Base-by-base conservation (phyloP, 1,284 basidiomycete genomes). In the Fistulinella staudtii region DNA sequence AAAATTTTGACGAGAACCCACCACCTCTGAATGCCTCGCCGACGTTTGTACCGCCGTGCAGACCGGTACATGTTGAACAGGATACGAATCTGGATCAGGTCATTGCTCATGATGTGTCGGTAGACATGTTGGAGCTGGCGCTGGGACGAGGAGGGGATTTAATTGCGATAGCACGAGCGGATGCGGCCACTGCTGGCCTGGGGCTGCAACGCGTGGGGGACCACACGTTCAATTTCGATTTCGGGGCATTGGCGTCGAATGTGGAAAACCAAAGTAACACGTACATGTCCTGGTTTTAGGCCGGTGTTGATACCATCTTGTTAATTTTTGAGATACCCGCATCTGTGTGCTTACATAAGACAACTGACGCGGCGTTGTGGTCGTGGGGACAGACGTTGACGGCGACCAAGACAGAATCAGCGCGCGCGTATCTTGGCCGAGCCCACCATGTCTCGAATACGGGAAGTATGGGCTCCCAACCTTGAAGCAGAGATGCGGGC, bases 391-490 rank as follows among this genome's bases (percentile, higher is more conserved):
- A 28, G 47, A 50, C 55, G 34, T 35, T 35, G 41, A 38, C 39
- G 41, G 39, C 24, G 13, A 46, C n/a, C n/a, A n/a, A n/a, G n/a
- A n/a, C n/a, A n/a, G n/a, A n/a, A n/a, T n/a, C n/a, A n/a, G n/a
- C n/a, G 27, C 42, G 35, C 36, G 31, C 39, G 8, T 9, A 36
- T n/a, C 4, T 37, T 43, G 30, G 36, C 28, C 36, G 46, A 43
- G 36, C 25, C 6, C 13, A 36, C 22, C 47, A 78, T 85, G 80
- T 74, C 82, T 56, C 77, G 82, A 67, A 89, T 91, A 79, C 80
- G 83, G 57, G 93, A 96, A 57, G 94, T 99, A 58, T 99, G 95
- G 94, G 81, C 84, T 10, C 85, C 85, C 36, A 97, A 96, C 67
- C 81, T 99, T 53, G 93, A 97, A 52, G 71, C 76, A 31, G 95